Base-by-base conservation (phyloP, 2,329 filamentous ascomycete genomes). In the Neoarthrinium moseri region DNA sequence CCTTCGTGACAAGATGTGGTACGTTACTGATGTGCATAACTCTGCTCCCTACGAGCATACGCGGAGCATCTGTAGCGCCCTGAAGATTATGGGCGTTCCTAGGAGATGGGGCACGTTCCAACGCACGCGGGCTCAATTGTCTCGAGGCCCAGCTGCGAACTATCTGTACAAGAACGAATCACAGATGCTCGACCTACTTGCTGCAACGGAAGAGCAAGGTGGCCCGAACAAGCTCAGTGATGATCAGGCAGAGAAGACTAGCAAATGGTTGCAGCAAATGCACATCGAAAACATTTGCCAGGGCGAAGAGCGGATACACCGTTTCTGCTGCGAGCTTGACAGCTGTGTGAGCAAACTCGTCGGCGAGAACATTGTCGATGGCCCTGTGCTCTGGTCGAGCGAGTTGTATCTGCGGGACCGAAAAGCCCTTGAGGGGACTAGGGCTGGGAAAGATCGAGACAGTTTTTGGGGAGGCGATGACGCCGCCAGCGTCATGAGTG, bases 1-100 rank as follows among this genome's bases (percentile, higher is more conserved):
- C 18, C 75, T 96, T 30, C 83, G 94, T 33, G 89, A 96, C 64
- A 97, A 97, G 74, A 96, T 97, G 89, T 99, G 94, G 94, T 99
- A 95, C 63, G 88, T 94, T 49, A 92, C 89, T 1, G 91, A 96
- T 64, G 91, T 97, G 22, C 86, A 89, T 51, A 91, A 92, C 57
- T 96, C 94, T 4, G 87, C 84, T 39, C 83, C 84, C 8, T 97
- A 96, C 58, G 89, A 94, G 49, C 87, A 95, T 55, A 90, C 89
- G 30, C 85, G 86, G 48, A 89, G 92, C 53, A 86, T 97, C 37
- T 89, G 91, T 5, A 80, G 88, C 49, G 94, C 92, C 4, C 72
- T 99, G 40, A 95, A 94, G 66, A 90, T 87, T 6, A 97, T 99
- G 94, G 87, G 85, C 50, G 72, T 82, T 66, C 75, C 82, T 51